Evolutionary conservation across 345 rosid species (phyloP), one percentile per base, ranked within the genome.

Genomic region (Lepidium africanum): DNA sequence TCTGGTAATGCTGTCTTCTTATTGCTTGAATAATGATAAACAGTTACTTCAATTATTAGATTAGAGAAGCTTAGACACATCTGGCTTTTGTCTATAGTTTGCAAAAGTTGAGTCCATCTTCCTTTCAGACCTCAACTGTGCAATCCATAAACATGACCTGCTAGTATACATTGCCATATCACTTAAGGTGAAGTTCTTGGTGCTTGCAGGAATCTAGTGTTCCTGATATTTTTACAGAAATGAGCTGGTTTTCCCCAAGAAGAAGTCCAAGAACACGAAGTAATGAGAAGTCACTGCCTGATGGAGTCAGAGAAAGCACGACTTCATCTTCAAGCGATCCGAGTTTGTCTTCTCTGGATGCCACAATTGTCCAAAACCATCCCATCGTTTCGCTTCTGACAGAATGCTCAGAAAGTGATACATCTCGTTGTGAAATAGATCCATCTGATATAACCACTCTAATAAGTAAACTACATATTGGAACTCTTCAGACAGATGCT

Each of bases 231-330:
- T 79, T 85, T 39, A 82, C 81, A 5, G 84, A 67, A 57, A 82
- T 74, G 42, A 79, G 85, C 65, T 83, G 60, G 63, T 37, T 69
- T 65, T 84, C 92, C 23, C 92, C 96, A 17, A 84, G 83, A 59
- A 86, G 77, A 58, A 79, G 78, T 25, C 86, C 90, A 9, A 85
- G 96, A 82, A 80, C 82, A 25, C 82, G 72, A 52, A 74, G 77
- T 58, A 84, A 69, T 47, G 77, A 68, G 41, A 85, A 84, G 68
- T 70, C 79, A 30, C 65, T 76, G 42, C 50, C 46, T 13, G 74
- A 69, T 49, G 76, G 73, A 59, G 67, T 56, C 13, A 73, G 49
- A 25, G 69, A 43, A 59, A 71, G 61, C 55, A 5, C 37, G 27
- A 9, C 57, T 64, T 57, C 83, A 27, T 62, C 80, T n/a, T 77